Evolutionary conservation across 148 eudicot genomes (phyloP), one percentile per base, ranked within the genome.

Genomic region (Fagopyrum homotropicum): DNA sequence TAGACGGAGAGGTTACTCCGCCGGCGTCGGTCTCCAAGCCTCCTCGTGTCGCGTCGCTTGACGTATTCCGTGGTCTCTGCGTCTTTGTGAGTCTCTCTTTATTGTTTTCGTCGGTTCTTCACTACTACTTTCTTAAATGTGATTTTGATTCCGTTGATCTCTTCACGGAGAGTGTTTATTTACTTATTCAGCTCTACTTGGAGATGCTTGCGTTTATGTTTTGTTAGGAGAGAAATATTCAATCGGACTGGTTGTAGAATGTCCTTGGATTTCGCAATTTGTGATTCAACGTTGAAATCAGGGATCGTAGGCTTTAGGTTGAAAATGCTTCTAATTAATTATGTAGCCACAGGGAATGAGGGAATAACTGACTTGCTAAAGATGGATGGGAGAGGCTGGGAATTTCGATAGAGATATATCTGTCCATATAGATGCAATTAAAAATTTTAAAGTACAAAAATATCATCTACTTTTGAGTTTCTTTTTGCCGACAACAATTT

Each of bases 21-120:
- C 59, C n/a, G n/a, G 59, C 35, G 9, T 26, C 66, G 66, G 35
- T 7, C 1, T 60, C 73, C 2, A 81, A 63, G 59, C 43, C 82
- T 15, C 57, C 83, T 51, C 90, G 93, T 40, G 84, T 89, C 63
- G 87, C 85, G 6, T 89, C 93, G 9, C 86, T 89, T 73, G 93
- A 89, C 77, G 89, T 89, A 52, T 89, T 87, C 68, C 89, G 93
- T 35, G 93, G 93, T 35, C 89, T 89, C 66, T 85, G 85, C 75
- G 86, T 87, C 78, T 81, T 87, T 45, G 90, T 87, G 85, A 66
- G 85, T 77, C 11, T 5, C 40, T 45, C 9, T 69, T 55, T 55
- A 6, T n/a, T 16, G 59, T 16, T 7, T 55, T 55, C 2, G 14
- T 26, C 29, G 19, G 7, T 55, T 55, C 59, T 55, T 49, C 52